Base-by-base conservation (phyloP, 805 yeast genomes). In the Allodekkera sacchari region DNA sequence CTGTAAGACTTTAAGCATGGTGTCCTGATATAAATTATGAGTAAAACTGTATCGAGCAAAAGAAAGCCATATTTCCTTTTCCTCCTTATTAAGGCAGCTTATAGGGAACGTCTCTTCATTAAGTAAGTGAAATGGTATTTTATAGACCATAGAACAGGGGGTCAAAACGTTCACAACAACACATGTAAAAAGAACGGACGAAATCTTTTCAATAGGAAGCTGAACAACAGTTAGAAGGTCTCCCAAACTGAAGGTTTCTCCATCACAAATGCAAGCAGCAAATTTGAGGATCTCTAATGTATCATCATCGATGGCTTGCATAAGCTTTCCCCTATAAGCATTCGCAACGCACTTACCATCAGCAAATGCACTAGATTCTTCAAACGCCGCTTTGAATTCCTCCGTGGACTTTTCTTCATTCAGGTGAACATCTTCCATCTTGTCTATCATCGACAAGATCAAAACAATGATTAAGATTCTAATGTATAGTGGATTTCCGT, bases 51-150 rank as follows among this genome's bases (percentile, higher is more conserved):
- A 68, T 7, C 53, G 40, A 7, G 69, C 46, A 15, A 57, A 47
- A 2, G 52, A 44, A 0, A 71, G 48, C 16, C 69, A 39, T 6
- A 53, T 55, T 42, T 57, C 50, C 6, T 64, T 48, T 17, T 52
- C 50, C 2, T 47, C 31, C 4, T 57, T 55, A 9, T 50, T 35
- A 10, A 64, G 30, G 6, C 25, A 9, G 11, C 18, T 19, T 5
- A 37, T 10, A 10, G 32, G 24, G 19, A 18, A 35, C 9, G 5
- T 17, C 3, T 27, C 22, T 9, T 53, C 58, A 22, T 53, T 48
- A 1, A 61, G 55, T 7, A 53, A 45, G 11, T 63, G 63, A 34
- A 67, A 64, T 7, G 76, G 75, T 15, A 67, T 48, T 39, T 70
- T 71, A 43, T 67, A 67, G 37, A 59, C 61, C 2, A 64, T 48